These are phyloP conservation scores for Fusarium xylarioides DNA, from an alignment of 2,329 filamentous ascomycete species.

Conservation along the genomic window DNA sequence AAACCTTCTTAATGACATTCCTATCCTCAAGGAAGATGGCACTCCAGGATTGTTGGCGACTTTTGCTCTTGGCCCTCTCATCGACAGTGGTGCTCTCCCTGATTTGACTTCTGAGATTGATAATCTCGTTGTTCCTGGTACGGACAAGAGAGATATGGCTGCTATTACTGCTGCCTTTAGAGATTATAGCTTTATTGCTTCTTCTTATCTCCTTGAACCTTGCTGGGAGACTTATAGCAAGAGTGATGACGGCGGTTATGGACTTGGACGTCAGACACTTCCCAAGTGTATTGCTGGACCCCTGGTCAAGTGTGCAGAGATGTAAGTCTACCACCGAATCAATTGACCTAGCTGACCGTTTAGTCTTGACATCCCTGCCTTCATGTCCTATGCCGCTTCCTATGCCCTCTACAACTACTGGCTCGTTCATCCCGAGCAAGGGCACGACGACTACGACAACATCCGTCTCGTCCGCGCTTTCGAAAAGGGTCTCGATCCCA, in stretches of 20 bases:
- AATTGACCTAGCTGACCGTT: background rate
- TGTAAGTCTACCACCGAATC: background rate
- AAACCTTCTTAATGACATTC: constrained; percentile 27
- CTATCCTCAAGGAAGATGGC: constrained; percentile 31
- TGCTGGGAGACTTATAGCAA: constrained; percentile 34
- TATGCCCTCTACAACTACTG: constrained; percentile 76
- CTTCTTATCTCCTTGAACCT: constrained; percentile 28
- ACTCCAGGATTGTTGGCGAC: constrained; percentile 23
- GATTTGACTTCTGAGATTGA: constrained; percentile 33
- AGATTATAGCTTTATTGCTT: constrained; percentile 33
- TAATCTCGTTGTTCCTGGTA: constrained; percentile 21
- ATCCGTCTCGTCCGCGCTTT: constrained; percentile 90
- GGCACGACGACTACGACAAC: constrained; percentile 70
- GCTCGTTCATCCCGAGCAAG: constrained; percentile 63
- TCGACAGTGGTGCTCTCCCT: constrained; percentile 26
- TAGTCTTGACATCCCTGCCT: constrained; percentile 30
- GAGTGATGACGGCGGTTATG: constrained; percentile 18
- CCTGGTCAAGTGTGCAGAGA: constrained; percentile 32
- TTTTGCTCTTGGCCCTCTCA: constrained; percentile 25
- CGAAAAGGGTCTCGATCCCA: constrained; percentile 85
- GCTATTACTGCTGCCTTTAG: constrained; percentile 30
- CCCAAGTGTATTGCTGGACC: constrained; percentile 34
- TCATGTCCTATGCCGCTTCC: constrained; percentile 62
- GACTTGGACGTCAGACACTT: constrained; percentile 25
- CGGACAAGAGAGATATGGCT: constrained; percentile 28